Conservation (phyloP, 306 rosid species). For the Quercus gilva region DNA sequence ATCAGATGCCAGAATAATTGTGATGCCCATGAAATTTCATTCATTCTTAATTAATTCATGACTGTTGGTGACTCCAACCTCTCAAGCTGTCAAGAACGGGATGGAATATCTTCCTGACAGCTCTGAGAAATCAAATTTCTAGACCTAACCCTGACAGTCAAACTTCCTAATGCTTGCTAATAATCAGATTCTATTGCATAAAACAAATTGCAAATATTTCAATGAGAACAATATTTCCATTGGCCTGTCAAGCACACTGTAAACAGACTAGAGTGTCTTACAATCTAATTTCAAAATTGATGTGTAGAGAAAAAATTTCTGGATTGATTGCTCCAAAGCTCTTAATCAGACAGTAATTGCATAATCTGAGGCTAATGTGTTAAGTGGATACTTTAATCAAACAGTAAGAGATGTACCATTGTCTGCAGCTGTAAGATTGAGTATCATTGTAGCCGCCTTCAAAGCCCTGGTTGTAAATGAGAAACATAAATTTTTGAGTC, state of each 20-base stretch:
- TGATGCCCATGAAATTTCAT: too few relatives aligned
- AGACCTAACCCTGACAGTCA: neutral
- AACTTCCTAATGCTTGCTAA: neutral
- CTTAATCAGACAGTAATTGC: neutral
- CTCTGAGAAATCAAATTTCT: neutral
- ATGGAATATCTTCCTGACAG: neutral
- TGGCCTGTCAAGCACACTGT: neutral
- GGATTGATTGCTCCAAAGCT: neutral
- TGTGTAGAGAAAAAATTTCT: neutral
- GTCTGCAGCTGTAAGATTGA: constrained; percentile 45
- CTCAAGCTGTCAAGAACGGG: neutral
- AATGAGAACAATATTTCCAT: neutral
- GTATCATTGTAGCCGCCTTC: too few relatives aligned
- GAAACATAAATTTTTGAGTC: too few relatives aligned
- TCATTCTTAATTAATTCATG: too few relatives aligned
- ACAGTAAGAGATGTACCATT: constrained; percentile 93
- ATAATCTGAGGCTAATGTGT: neutral
- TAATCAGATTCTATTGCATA: neutral
- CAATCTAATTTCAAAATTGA: neutral
- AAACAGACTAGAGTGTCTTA: neutral
- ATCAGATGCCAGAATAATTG: too few relatives aligned
- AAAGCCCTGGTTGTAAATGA: too few relatives aligned
- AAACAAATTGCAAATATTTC: neutral
- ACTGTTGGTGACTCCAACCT: neutral
- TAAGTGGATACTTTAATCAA: constrained; percentile 24